Evolutionary conservation across 257 asterid species (phyloP).

Genomic region (Lantana camara): DNA sequence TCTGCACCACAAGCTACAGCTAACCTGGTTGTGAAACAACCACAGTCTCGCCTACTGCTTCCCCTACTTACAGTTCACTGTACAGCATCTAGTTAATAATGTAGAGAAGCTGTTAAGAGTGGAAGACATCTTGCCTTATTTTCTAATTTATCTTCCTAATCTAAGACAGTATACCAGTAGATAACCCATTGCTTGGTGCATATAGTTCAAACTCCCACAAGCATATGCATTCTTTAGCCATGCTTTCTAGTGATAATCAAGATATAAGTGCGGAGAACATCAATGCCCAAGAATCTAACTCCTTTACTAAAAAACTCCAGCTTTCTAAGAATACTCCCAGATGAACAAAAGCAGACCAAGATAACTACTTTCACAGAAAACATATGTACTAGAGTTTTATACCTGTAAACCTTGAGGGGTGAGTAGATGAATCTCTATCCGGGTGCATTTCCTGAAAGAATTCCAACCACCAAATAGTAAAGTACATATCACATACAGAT

Average conservation of each 20-base stretch:
- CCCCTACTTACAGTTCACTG: too few species aligned
- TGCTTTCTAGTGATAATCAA: background rate
- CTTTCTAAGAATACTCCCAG: background rate
- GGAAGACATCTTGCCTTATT: background rate
- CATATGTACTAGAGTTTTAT: background rate
- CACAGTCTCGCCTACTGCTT: background rate
- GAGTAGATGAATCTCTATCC: conserved; percentile 86
- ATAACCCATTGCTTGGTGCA: background rate
- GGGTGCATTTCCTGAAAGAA: conserved; percentile 84
- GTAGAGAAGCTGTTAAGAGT: background rate
- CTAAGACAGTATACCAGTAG: background rate
- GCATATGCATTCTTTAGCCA: background rate
- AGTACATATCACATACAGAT: background rate
- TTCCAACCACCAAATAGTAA: conserved; percentile 12
- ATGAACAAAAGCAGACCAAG: background rate
- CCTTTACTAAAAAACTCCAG: background rate
- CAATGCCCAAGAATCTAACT: background rate
- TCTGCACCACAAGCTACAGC: background rate
- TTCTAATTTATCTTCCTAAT: background rate
- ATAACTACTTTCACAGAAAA: background rate
- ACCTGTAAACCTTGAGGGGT: conserved; percentile 96
- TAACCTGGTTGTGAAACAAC: background rate
- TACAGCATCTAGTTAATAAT: background rate
- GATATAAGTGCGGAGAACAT: background rate
- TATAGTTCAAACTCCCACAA: background rate